Evolutionary conservation across 257 asterid genomes (phyloP).

Genomic region (Nicotiana knightiana): DNA sequence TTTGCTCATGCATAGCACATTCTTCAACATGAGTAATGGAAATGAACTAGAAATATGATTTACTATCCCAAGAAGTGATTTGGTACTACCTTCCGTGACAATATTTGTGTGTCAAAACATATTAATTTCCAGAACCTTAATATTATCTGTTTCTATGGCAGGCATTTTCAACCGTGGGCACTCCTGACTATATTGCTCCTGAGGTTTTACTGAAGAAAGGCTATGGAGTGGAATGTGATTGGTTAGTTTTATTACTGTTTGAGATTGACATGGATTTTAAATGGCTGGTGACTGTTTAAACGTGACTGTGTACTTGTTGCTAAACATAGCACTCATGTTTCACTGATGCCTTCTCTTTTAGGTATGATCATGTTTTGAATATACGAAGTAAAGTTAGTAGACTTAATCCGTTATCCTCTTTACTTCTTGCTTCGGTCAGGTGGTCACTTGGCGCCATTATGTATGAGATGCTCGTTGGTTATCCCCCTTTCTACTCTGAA

Average conservation of each 20-base stretch:
- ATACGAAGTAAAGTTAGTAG: neutral
- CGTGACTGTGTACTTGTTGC: neutral
- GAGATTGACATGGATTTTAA: neutral
- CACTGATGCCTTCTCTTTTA: neutral
- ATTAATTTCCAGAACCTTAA: neutral
- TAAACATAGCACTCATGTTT: neutral
- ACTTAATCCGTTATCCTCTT: neutral
- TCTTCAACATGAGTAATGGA: neutral
- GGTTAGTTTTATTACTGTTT: slow-evolving; percentile 41
- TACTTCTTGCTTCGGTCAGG: slow-evolving; percentile 36
- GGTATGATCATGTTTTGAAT: neutral
- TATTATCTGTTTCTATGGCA: slow-evolving; percentile 16
- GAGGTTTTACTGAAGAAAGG: slow-evolving; percentile 81
- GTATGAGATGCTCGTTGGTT: slow-evolving; percentile 94
- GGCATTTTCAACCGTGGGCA: slow-evolving; percentile 96
- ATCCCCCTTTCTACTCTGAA: slow-evolving; percentile 86
- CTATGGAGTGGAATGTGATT: slow-evolving; percentile 82
- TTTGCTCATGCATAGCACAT: no score
- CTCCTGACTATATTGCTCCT: slow-evolving; percentile 97
- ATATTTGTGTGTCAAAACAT: neutral
- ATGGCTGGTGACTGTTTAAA: neutral
- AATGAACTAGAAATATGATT: neutral
- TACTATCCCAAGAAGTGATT: neutral
- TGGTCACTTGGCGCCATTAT: slow-evolving; percentile 92
- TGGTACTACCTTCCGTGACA: neutral